phyloP scores from a whole-genome alignment of 768 basidiomycete genomes.

The Macrolepiota albuminosa region DNA sequence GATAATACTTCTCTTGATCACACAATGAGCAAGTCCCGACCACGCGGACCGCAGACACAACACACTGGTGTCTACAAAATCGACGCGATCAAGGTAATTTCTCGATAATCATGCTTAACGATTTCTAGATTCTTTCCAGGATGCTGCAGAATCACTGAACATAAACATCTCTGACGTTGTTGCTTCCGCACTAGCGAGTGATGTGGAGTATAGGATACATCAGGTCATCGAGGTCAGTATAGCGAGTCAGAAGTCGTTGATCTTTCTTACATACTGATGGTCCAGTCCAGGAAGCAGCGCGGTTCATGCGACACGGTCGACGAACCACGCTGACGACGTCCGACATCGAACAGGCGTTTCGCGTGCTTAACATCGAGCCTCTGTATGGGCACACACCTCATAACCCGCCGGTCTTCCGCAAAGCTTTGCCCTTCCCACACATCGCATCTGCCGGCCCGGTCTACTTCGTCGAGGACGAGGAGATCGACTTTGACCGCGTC shows the following conservation, averaged over 20 bases:
- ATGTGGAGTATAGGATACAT: slow-evolving; percentile 95
- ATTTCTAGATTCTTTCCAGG: slow-evolving; percentile 39
- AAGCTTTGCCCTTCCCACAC: slow-evolving; percentile 50
- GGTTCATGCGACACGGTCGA: slow-evolving; percentile 94
- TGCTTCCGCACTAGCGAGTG: slow-evolving; percentile 83
- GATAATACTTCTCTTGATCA: slow-evolving; percentile 1
- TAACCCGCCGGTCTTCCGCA: slow-evolving; percentile 58
- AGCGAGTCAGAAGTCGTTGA: background rate
- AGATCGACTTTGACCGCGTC: slow-evolving; percentile 93
- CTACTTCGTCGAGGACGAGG: slow-evolving; percentile 94
- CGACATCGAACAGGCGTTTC: slow-evolving; percentile 92
- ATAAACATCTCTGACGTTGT: slow-evolving; percentile 78
- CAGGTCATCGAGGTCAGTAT: slow-evolving; percentile 82
- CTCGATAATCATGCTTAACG: background rate
- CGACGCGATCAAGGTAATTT: slow-evolving; percentile 55
- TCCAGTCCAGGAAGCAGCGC: slow-evolving; percentile 81
- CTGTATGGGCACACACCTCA: slow-evolving; percentile 79
- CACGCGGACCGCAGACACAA: slow-evolving; percentile 38
- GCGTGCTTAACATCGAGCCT: slow-evolving; percentile 94
- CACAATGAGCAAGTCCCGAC: slow-evolving; percentile 43
- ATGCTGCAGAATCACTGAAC: slow-evolving; percentile 85
- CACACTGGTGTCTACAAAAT: slow-evolving; percentile 61
- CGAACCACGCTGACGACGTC: slow-evolving; percentile 85
- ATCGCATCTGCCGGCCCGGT: slow-evolving; percentile 59
- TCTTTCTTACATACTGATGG: slow-evolving; percentile 6